Percentiles rank a stretch among this genome's conserved stretches.
Evolutionary conservation across 2,329 filamentous ascomycete species (phyloP).

Genomic region (Hypoxylon sp.): DNA sequence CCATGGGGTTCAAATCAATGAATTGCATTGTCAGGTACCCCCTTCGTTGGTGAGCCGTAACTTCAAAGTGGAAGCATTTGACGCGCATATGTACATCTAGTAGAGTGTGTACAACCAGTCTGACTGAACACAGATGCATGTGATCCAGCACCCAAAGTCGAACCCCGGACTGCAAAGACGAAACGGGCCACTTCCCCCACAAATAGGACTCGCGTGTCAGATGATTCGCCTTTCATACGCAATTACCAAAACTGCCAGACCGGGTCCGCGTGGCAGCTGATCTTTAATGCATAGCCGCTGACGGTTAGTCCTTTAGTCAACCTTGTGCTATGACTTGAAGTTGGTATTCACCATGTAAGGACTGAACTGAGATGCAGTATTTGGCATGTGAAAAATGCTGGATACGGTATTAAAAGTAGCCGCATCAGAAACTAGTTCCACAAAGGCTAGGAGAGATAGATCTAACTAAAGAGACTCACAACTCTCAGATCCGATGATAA

Average conservation of each 20-base stretch:
- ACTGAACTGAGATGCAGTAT: slow-evolving; percentile 13
- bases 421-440: slow-evolving; percentile 22
- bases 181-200: slow-evolving; percentile 38
- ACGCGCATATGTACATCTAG: slow-evolving; percentile 6
- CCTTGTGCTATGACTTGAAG: background rate
- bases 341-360: background rate
- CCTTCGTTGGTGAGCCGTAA: slow-evolving; percentile 4
- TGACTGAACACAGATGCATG: slow-evolving; percentile 29
- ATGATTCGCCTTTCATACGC: slow-evolving; percentile 32
- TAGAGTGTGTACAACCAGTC: background rate
- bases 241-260: slow-evolving; percentile 24
- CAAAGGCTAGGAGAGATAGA: slow-evolving; percentile 11
- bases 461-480: slow-evolving; percentile 1
- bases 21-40: slow-evolving; percentile 30
- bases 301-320: slow-evolving; percentile 18
- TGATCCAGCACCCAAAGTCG: slow-evolving; percentile 32
- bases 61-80: background rate
- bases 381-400: slow-evolving; percentile 41
- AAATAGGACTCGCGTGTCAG: slow-evolving; percentile 41
- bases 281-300: slow-evolving; percentile 30
- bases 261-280: slow-evolving; percentile 35
- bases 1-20: slow-evolving; percentile 24
- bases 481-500: background rate
- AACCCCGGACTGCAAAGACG: slow-evolving; percentile 32
- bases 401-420: slow-evolving; percentile 24